Base-by-base conservation (phyloP, 768 basidiomycete genomes). In the Cubamyces lactineus region DNA sequence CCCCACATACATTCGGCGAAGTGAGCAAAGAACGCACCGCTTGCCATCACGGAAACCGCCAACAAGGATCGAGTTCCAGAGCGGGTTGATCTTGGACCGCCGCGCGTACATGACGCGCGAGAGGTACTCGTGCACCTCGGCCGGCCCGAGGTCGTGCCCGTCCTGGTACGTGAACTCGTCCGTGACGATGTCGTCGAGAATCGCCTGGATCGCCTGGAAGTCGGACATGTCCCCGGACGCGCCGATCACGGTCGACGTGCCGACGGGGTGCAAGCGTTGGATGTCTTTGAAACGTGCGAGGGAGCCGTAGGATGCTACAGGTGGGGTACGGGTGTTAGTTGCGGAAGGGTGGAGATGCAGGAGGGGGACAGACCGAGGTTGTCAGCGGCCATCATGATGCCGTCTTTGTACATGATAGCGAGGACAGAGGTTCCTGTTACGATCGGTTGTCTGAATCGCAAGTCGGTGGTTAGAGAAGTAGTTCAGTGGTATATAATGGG, bases 351-450 rank as follows among this genome's bases (percentile, higher is more conserved):
- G 4, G 24, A 47, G 46, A 21, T 48, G 23, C 5, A 43, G 19
- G 30, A 34, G 28, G 40, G 24, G 30, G 17, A 74, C 84, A 57
- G 64, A 96, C 96, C 96, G 53, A 98, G 89, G 70, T 90, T 98
- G 80, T 99, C 97, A 40, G 97, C 95, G 30, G 97, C 95, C 82
- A 99, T 87, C 92, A 99, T 96, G 66, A 99, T 86, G 9, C 97
- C 97, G 69, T 93, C 94, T 75, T 96, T 94, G 83, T 84, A 98
- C 76, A 92, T 92, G 76, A 99, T 81, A 2, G 91, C 97, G 38
- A 99, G 83, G 5, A 99, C 94, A 59, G 90, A 92, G n/a, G 96
- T 96, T 60, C 96, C 97, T 0, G 96, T 98, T 9, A 98, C 94
- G 62, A 98, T 88, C 11, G 97, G 97, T 69, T 95, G 91, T 70